Percentiles rank a stretch among this genome's conserved stretches.
Evolutionary conservation across 2,329 filamentous ascomycete genomes (phyloP).

Genomic region (Coniochaeta prunicola): DNA sequence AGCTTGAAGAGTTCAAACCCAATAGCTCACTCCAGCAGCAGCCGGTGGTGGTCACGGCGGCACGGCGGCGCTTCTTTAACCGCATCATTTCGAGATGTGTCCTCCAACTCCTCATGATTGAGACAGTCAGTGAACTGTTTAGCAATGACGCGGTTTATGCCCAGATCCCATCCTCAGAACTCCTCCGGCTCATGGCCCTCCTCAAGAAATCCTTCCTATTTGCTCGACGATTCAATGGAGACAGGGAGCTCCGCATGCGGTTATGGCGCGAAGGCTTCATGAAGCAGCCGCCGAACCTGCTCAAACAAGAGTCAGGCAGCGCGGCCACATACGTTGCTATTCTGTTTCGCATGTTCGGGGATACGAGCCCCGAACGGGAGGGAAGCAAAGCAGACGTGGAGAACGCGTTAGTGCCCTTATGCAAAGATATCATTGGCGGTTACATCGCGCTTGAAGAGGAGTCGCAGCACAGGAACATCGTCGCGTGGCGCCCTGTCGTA

Average conservation of each 20-base stretch:
- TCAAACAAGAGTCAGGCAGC: conserved; percentile 92
- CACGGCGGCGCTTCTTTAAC: conserved; percentile 93
- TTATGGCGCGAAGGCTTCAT: conserved; percentile 98
- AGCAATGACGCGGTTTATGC: conserved; percentile 93
- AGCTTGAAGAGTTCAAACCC: conserved; percentile 83
- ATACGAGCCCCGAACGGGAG: conserved; percentile 74
- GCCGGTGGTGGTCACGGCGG: conserved; percentile 85
- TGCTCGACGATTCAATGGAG: conserved; percentile 93
- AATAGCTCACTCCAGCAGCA: conserved; percentile 73
- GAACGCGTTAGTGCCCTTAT: conserved; percentile 85
- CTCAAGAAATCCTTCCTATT: conserved; percentile 97
- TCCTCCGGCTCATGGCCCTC: conserved; percentile 86
- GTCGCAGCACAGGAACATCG: conserved; percentile 91
- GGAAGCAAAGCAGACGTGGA: conserved; percentile 79
- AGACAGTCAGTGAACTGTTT: conserved; percentile 97
- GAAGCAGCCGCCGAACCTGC: conserved; percentile 95
- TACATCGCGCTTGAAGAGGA: conserved; percentile 89
- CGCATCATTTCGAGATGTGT: conserved; percentile 99
- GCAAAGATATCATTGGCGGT: conserved; percentile 83
- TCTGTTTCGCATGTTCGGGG: conserved; percentile 93
- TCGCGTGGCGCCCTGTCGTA: conserved; percentile 94
- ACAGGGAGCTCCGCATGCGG: conserved; percentile 89
- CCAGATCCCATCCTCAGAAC: conserved; percentile 82
- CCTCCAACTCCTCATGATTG: conserved; percentile 96
- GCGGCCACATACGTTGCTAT: conserved; percentile 95